Conservation (phyloP, 495 filamentous ascomycete genomes). For the Trypethelium eluteriae region DNA sequence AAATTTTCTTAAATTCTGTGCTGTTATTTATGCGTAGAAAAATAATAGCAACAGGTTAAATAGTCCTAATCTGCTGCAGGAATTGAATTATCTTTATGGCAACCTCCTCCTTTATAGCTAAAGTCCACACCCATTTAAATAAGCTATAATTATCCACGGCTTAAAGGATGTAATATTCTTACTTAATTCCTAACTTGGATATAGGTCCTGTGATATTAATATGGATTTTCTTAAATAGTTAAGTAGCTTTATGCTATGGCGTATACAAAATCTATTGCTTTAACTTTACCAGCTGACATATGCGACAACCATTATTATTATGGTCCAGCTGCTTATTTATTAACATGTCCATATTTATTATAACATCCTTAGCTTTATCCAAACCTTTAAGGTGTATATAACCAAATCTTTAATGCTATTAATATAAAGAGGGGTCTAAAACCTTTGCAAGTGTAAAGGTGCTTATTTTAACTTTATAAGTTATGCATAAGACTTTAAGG, state of each 20-base stretch:
- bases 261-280: neutral
- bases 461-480: neutral
- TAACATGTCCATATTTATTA: neutral
- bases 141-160: neutral
- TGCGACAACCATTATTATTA: neutral
- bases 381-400: neutral
- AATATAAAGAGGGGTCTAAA: neutral
- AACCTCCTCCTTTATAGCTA: neutral
- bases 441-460: neutral
- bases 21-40: neutral
- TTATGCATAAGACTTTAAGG: neutral
- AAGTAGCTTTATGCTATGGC: neutral
- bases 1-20: neutral
- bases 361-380: neutral
- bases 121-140: neutral
- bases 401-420: neutral
- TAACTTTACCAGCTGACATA: neutral
- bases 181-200: neutral
- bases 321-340: neutral
- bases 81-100: neutral
- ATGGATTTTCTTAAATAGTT: neutral
- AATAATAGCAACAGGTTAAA: neutral
- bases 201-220: neutral
- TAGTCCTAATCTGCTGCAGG: neutral
- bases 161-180: neutral